Conservation (phyloP, 495 filamentous ascomycete species). For the Aspergillus olivimuriae region DNA sequence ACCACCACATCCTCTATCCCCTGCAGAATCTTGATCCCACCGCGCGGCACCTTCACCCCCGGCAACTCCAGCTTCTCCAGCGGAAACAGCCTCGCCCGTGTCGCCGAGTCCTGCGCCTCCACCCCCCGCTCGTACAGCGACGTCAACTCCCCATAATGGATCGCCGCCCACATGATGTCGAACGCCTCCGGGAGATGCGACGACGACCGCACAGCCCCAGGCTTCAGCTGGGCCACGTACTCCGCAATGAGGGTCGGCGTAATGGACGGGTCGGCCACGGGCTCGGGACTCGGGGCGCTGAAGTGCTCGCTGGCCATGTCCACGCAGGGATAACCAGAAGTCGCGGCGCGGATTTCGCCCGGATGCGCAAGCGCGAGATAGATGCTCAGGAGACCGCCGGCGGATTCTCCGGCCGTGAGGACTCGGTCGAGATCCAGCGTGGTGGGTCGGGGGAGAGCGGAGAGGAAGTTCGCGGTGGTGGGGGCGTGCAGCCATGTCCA, state of each 20-base stretch:
- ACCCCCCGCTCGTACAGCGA: constrained; percentile 15
- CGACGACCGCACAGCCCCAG: constrained; percentile 12
- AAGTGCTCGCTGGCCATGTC: constrained; percentile 9
- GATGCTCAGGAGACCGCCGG: constrained; percentile 30
- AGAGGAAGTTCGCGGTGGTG: constrained; percentile 11
- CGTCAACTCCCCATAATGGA: constrained; percentile 10
- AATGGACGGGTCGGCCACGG: constrained; percentile 4
- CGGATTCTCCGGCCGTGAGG: constrained; percentile 25
- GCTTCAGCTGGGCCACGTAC: constrained; percentile 1
- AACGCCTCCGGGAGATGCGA: constrained; percentile 2
- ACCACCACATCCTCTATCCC: constrained; percentile 20
- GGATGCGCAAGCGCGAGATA: constrained; percentile 20
- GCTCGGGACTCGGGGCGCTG: not conserved
- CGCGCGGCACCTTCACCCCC: constrained; percentile 13
- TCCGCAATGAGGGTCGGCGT: constrained; percentile 13
- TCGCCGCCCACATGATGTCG: constrained; percentile 13
- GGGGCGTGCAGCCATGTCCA: constrained; percentile 41
- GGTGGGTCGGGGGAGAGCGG: constrained; percentile 11
- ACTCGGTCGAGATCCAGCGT: constrained; percentile 23
- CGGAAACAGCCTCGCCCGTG: constrained; percentile 12
- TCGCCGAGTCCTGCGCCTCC: constrained; percentile 5
- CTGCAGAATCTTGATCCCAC: constrained; percentile 22
- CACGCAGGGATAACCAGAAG: constrained; percentile 17
- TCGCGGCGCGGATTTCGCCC: constrained; percentile 15
- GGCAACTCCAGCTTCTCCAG: constrained; percentile 12